phyloP scores from a whole-genome alignment of 2,329 filamentous ascomycete genomes.

The Claviceps spartinae region DNA sequence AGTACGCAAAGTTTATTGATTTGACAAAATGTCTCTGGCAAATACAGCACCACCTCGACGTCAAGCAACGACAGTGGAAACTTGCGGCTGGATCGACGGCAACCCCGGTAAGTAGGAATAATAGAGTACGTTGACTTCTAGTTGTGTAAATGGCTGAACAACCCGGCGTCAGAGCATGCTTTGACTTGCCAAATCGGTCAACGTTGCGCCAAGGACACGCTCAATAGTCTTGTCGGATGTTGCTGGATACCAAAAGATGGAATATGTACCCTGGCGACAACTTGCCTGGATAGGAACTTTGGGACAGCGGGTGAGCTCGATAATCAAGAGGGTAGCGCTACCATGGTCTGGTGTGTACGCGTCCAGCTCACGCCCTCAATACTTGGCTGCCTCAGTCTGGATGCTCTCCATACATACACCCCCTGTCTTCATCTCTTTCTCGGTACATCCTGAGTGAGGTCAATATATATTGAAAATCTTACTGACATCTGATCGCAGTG shows the following conservation, averaged over 20 bases:
- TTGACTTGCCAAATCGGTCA: constrained; percentile 10
- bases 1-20: neutral
- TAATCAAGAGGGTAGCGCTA: neutral
- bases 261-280: constrained; percentile 8
- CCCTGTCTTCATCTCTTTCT: neutral
- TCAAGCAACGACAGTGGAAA: constrained; percentile 2
- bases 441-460: neutral
- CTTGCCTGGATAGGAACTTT: constrained; percentile 7
- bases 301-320: neutral
- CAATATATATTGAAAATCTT: neutral
- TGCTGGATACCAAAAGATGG: constrained; percentile 8
- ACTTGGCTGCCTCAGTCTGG: neutral
- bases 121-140: neutral
- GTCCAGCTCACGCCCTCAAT: neutral
- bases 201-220: constrained; percentile 8
- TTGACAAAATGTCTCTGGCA: neutral
- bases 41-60: neutral
- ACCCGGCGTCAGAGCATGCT: constrained; percentile 6
- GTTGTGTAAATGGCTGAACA: neutral
- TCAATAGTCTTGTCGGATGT: constrained; percentile 10
- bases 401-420: neutral
- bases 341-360: constrained; percentile 4
- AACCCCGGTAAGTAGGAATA: constrained; percentile 6
- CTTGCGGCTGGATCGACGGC: constrained; percentile 12
- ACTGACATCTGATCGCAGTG: constrained; percentile 3